Percentiles rank a stretch among this genome's conserved stretches.
phyloP scores from a whole-genome alignment of 345 rosid genomes.

The Salix udensis region DNA sequence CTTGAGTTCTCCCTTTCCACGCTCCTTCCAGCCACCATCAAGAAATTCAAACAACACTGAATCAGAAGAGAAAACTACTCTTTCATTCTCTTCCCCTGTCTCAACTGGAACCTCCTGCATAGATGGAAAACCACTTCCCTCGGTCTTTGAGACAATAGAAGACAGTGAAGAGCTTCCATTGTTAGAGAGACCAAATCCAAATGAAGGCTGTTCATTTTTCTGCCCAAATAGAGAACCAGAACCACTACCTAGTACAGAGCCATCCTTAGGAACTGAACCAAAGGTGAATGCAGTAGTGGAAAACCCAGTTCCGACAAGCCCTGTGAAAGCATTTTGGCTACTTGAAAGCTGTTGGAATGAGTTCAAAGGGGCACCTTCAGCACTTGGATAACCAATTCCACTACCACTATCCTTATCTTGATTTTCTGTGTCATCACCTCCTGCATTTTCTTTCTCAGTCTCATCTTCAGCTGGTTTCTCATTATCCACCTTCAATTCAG shows the following conservation, averaged over 20 bases:
- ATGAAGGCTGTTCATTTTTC: constrained; percentile 41
- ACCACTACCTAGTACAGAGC: constrained; percentile 37
- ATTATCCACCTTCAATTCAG: constrained; percentile 33
- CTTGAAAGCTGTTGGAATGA: constrained; percentile 96
- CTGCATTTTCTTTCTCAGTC: constrained; percentile 8
- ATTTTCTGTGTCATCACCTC: constrained; percentile 14
- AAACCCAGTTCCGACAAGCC: constrained; percentile 87
- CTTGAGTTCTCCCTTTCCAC: constrained; percentile 92
- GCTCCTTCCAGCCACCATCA: constrained; percentile 88
- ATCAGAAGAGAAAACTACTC: constrained; percentile 68
- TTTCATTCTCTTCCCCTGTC: constrained; percentile 96
- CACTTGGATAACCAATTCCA: constrained; percentile 39
- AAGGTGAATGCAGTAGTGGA: constrained; percentile 66
- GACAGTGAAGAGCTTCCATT: constrained; percentile 62
- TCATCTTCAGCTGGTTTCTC: constrained; percentile 14
- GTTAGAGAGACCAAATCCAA: constrained; percentile 50
- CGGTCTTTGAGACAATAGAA: constrained; percentile 52
- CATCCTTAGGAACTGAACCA: constrained; percentile 51
- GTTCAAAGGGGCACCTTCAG: constrained; percentile 51
- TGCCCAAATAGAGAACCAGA: constrained; percentile 44
- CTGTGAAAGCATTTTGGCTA: constrained; percentile 87
- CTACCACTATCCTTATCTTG: constrained; percentile 35
- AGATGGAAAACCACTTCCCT: constrained; percentile 54
- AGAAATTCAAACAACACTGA: constrained; percentile 67
- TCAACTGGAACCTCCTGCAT: constrained; percentile 78